Evolutionary conservation across 495 filamentous ascomycete genomes (phyloP).

Genomic region (Schizothecium vesticola): DNA sequence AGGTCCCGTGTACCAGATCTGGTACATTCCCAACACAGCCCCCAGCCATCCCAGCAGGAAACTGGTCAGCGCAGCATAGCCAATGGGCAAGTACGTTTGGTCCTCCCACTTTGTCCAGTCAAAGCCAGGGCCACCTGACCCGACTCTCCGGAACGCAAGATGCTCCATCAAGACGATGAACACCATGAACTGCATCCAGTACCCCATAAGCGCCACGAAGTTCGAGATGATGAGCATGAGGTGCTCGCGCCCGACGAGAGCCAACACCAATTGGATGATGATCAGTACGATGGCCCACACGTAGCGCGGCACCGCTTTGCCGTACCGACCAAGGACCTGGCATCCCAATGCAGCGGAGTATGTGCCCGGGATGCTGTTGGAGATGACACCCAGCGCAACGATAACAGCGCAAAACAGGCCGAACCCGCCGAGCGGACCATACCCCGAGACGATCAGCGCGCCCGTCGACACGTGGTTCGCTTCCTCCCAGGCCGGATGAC

Average conservation of each 20-base stretch:
- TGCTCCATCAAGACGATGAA: conserved; percentile 60
- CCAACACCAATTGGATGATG: conserved; percentile 58
- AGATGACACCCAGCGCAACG: conserved; percentile 61
- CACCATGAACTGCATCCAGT: conserved; percentile 63
- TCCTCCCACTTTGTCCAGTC: conserved; percentile 63
- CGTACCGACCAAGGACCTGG: conserved; percentile 55
- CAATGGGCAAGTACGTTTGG: conserved; percentile 53
- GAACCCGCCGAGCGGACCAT: conserved; percentile 56
- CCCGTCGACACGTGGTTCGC: conserved; percentile 35
- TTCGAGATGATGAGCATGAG: conserved; percentile 65
- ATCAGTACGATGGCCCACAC: conserved; percentile 58
- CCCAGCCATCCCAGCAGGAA: conserved; percentile 68
- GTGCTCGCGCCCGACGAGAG: conserved; percentile 54
- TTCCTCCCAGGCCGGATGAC: background rate
- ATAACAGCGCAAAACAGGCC: conserved; percentile 68
- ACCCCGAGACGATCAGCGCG: conserved; percentile 62
- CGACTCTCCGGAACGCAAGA: conserved; percentile 52
- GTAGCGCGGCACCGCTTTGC: conserved; percentile 52
- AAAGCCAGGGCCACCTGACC: conserved; percentile 30
- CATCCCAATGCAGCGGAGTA: conserved; percentile 66
- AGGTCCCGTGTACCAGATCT: conserved; percentile 65
- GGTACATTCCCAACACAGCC: conserved; percentile 62
- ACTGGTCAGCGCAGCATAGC: conserved; percentile 54
- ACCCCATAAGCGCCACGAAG: conserved; percentile 67
- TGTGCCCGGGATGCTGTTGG: conserved; percentile 62